A percentile compares a stretch with the other conserved stretches of the same genome.
phyloP scores from a whole-genome alignment of 2,329 filamentous ascomycete species.

The Aplosporella prunicola region DNA sequence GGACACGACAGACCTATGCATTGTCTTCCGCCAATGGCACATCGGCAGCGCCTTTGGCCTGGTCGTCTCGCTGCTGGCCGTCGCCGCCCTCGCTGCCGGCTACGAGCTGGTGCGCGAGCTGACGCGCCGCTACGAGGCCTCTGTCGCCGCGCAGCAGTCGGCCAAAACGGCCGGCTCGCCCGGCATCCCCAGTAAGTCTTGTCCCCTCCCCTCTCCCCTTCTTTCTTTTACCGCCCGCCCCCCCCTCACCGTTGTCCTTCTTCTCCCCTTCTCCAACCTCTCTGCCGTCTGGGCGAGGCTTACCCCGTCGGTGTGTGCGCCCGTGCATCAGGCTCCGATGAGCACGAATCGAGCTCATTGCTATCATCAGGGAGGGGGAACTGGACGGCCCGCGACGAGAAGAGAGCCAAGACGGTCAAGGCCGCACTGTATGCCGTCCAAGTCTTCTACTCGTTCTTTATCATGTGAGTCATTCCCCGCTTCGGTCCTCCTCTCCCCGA shows the following conservation, averaged over 20 bases:
- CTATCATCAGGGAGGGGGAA: slow-evolving; percentile 56
- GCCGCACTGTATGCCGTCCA: slow-evolving; percentile 79
- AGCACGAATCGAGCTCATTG: slow-evolving; percentile 56
- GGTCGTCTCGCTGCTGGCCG: slow-evolving; percentile 69
- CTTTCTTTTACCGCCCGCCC: background rate
- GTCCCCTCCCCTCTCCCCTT: background rate
- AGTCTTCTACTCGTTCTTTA: slow-evolving; percentile 98
- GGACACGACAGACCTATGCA: slow-evolving; percentile 88
- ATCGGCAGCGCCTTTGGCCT: slow-evolving; percentile 65
- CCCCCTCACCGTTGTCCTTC: background rate
- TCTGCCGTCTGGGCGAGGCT: too few species aligned
- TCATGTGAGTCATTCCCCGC: slow-evolving; percentile 64
- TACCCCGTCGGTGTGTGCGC: background rate
- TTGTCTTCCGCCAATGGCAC: slow-evolving; percentile 89
- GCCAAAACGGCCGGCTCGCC: slow-evolving; percentile 3
- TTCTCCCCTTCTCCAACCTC: too few species aligned
- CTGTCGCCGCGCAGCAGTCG: slow-evolving; percentile 17
- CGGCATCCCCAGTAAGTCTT: too few species aligned
- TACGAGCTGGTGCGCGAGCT: slow-evolving; percentile 81
- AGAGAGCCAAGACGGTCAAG: slow-evolving; percentile 68
- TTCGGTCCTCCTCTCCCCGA: background rate
- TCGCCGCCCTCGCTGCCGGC: slow-evolving; percentile 76
- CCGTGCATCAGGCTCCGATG: background rate
- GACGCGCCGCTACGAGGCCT: slow-evolving; percentile 64
- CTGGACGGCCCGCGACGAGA: slow-evolving; percentile 36